Percentiles rank a stretch among this genome's conserved stretches.
These are phyloP conservation scores for Nakazawaea molendinolei DNA, from an alignment of 805 yeast species.

Conservation along the genomic window DNA sequence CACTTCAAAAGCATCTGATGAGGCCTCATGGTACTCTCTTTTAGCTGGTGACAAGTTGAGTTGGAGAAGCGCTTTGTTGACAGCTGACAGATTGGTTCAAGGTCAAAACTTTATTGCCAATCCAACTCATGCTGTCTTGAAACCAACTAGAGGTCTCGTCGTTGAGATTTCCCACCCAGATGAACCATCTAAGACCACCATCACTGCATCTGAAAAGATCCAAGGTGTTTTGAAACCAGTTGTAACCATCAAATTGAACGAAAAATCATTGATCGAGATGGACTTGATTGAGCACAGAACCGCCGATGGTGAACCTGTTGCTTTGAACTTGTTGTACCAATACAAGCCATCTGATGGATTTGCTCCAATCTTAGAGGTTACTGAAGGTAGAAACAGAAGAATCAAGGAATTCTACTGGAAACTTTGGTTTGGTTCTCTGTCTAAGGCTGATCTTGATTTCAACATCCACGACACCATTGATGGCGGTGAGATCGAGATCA, in stretches of 20 bases:
- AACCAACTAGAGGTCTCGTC: conserved; percentile 58
- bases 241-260: conserved; percentile 51
- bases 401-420: conserved; percentile 97
- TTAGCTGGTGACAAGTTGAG: conserved; percentile 72
- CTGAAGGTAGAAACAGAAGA: conserved; percentile 86
- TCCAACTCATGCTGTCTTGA: conserved; percentile 73
- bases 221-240: conserved; percentile 66
- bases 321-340: conserved; percentile 69
- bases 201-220: conserved; percentile 63
- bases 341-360: conserved; percentile 87
- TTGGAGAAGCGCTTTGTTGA: conserved; percentile 91
- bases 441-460: conserved; percentile 60
- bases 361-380: conserved; percentile 87
- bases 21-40: conserved; percentile 63
- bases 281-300: conserved; percentile 84
- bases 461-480: conserved; percentile 65
- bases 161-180: conserved; percentile 53
- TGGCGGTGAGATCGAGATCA: conserved; percentile 63
- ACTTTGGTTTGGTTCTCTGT: conserved; percentile 76
- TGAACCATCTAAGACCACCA: conserved; percentile 45
- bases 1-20: conserved; percentile 26
- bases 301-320: conserved; percentile 64
- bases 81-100: conserved; percentile 77
- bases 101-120: conserved; percentile 73
- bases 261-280: conserved; percentile 53